Percentiles rank a stretch among this genome's conserved stretches.
These are phyloP conservation scores for Leucosporidium scottii DNA, from an alignment of 768 basidiomycete genomes.

Conservation along the genomic window DNA sequence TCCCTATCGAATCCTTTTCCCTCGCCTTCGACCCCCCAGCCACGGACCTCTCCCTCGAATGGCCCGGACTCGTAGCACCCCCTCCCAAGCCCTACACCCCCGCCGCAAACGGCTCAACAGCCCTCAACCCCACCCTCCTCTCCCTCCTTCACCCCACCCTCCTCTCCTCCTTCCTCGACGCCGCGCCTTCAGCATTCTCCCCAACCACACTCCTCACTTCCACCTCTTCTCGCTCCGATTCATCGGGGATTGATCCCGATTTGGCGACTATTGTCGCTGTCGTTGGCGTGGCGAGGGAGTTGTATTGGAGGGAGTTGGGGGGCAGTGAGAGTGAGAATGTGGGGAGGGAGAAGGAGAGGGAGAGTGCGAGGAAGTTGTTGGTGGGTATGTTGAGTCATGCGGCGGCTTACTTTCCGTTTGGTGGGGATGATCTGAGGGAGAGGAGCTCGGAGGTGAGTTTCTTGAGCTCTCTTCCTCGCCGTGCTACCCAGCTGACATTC, in stretches of 20 bases:
- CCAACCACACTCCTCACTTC: slow-evolving; percentile 43
- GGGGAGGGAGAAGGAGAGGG: slow-evolving; percentile 24
- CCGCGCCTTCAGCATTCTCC: slow-evolving; percentile 72
- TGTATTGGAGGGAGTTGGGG: slow-evolving; percentile 55
- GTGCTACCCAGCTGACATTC: no score
- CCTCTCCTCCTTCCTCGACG: slow-evolving; percentile 77
- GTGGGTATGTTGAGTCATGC: slow-evolving; percentile 59
- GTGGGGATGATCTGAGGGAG: slow-evolving; percentile 40
- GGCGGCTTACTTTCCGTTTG: slow-evolving; percentile 77
- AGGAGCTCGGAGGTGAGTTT: slow-evolving; percentile 12
- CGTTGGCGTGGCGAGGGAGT: slow-evolving; percentile 52
- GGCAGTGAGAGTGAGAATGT: not conserved
- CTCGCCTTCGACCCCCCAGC: not conserved
- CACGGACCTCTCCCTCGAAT: not conserved
- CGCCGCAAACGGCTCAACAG: not conserved
- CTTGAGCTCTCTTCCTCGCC: no score
- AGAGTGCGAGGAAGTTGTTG: slow-evolving; percentile 10
- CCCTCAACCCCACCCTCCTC: slow-evolving; percentile 37
- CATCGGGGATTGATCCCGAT: not conserved
- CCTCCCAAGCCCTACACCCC: not conserved
- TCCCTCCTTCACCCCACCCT: slow-evolving; percentile 69
- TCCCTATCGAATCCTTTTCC: slow-evolving; percentile 9
- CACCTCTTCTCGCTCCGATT: not conserved
- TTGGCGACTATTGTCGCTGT: slow-evolving; percentile 48
- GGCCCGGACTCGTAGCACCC: not conserved